Conservation (phyloP, 176 grass and related monocot genomes). For the Bothriochloa decipiens region DNA sequence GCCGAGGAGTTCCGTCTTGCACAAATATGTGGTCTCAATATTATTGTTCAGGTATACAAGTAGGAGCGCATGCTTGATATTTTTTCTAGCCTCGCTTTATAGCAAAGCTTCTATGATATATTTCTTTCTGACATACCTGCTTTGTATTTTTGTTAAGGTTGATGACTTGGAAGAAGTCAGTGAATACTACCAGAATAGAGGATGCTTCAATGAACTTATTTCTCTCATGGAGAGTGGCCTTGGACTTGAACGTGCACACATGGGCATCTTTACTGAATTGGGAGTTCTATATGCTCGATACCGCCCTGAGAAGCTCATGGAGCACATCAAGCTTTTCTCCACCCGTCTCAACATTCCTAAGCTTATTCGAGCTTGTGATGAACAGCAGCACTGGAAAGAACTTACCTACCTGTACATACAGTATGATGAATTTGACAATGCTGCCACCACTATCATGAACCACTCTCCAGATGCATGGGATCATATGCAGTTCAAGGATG, state of each 20-base stretch:
- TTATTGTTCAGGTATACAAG: constrained; percentile 79
- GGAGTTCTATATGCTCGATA: constrained; percentile 97
- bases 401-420: constrained; percentile 96
- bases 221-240: constrained; percentile 98
- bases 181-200: constrained; percentile 95
- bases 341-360: constrained; percentile 93
- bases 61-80: not conserved
- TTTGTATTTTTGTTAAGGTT: constrained; percentile 59
- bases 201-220: constrained; percentile 95
- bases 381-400: constrained; percentile 98
- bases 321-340: constrained; percentile 97
- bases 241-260: constrained; percentile 88
- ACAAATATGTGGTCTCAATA: constrained; percentile 94
- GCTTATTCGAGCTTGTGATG: constrained; percentile 90
- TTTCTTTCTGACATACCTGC: constrained; percentile 17
- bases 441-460: constrained; percentile 99
- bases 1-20: constrained; percentile 96
- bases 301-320: constrained; percentile 94
- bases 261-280: constrained; percentile 95
- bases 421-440: constrained; percentile 95
- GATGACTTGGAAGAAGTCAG: constrained; percentile 97
- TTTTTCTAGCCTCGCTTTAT: no score
- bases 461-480: constrained; percentile 99
- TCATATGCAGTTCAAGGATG: constrained; percentile 99
- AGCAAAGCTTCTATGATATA: no score